Percentiles rank a stretch among this genome's conserved stretches.
Conservation (phyloP, 257 asterid genomes). For the Rubia yunnanensis region DNA sequence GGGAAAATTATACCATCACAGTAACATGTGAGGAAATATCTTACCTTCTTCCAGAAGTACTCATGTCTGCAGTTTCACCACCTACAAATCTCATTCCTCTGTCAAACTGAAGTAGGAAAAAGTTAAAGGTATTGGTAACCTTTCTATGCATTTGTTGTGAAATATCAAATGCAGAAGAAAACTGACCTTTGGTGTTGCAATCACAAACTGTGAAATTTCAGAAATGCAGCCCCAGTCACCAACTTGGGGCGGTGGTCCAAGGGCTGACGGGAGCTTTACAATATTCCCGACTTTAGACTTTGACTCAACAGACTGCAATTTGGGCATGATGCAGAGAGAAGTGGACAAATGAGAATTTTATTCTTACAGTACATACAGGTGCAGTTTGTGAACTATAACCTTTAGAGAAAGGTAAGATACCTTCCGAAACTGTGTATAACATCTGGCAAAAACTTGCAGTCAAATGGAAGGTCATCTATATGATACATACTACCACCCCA, state of each 20-base stretch:
- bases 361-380: slow-evolving; percentile 4
- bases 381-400: slow-evolving; percentile 6
- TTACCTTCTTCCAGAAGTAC: slow-evolving; percentile 91
- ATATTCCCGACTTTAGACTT: slow-evolving; percentile 56
- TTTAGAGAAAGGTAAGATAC: slow-evolving; percentile 24
- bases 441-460: slow-evolving; percentile 59
- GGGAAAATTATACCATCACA: neutral
- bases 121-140: neutral
- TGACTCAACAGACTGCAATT: slow-evolving; percentile 63
- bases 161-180: neutral
- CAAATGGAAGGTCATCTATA: slow-evolving; percentile 75
- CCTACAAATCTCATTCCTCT: slow-evolving; percentile 82
- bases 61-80: slow-evolving; percentile 89
- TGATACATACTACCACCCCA: slow-evolving; percentile 93
- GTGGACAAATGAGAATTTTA: slow-evolving; percentile 3
- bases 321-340: slow-evolving; percentile 19
- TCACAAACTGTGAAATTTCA: slow-evolving; percentile 51
- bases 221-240: slow-evolving; percentile 84
- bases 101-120: slow-evolving; percentile 36
- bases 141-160: neutral
- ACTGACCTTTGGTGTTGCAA: slow-evolving; percentile 52
- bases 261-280: slow-evolving; percentile 52
- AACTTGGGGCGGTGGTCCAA: slow-evolving; percentile 68
- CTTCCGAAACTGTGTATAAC: slow-evolving; percentile 93
- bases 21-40: neutral